These are phyloP conservation scores for Ogataea ramenticola DNA, from an alignment of 805 yeast genomes.

Conservation along the genomic window DNA sequence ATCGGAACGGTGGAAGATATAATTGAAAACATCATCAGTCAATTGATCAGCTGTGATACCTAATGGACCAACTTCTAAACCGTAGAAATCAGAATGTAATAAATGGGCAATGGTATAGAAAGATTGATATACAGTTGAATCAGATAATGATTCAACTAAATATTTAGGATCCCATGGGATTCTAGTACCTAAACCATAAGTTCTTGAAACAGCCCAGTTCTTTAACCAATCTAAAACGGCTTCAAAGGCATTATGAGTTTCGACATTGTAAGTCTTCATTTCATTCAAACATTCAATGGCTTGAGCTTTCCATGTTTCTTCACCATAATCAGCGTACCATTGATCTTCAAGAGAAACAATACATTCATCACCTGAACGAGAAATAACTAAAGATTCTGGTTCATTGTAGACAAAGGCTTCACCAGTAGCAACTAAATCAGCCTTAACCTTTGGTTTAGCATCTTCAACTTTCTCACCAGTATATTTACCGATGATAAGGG, in stretches of 20 bases:
- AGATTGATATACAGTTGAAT: constrained; percentile 93
- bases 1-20: constrained; percentile 71
- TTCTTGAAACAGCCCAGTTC: constrained; percentile 97
- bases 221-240: constrained; percentile 93
- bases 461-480: constrained; percentile 83
- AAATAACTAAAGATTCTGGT: constrained; percentile 84
- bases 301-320: constrained; percentile 75
- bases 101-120: constrained; percentile 86
- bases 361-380: constrained; percentile 96
- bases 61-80: constrained; percentile 65
- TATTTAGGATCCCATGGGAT: constrained; percentile 96
- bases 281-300: constrained; percentile 71
- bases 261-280: constrained; percentile 76
- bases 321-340: constrained; percentile 98
- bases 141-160: constrained; percentile 90
- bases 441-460: constrained; percentile 83
- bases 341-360: constrained; percentile 96
- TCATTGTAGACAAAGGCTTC: constrained; percentile 87
- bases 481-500: constrained; percentile 72
- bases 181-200: constrained; percentile 90
- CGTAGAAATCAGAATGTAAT: constrained; percentile 81
- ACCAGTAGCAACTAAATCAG: constrained; percentile 69
- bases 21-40: constrained; percentile 93
- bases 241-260: constrained; percentile 86
- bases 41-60: constrained; percentile 72